Evolutionary conservation across 164 flowering plant genomes (phyloP), one percentile per base, ranked within the genome.

Genomic region (Vitis rotundifolia): DNA sequence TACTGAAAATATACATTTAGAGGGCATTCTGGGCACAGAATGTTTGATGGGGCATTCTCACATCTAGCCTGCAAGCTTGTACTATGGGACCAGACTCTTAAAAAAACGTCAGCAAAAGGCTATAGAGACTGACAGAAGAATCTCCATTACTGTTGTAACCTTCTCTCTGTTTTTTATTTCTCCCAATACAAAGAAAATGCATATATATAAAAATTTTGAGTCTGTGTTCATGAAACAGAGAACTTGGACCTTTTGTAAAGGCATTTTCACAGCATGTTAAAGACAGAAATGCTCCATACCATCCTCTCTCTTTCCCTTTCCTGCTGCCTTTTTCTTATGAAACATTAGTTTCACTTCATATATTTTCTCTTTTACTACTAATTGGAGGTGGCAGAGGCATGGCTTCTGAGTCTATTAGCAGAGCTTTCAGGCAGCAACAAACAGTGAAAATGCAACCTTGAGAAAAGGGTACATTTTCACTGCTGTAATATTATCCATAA

Each of bases 141-240:
- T 86, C 88, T 84, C 81, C 87, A 87, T 89, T 81, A 78, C 86
- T 84, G 80, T 70, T 81, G 80, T 74, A 75, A 82, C 77, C 74
- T 74, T 69, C 68, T 68, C 71, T 48, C 62, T 58, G 72, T 13
- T 5, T 59, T 59, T 74, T 76, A 11, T 29, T 18, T 37, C 44
- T 5, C 44, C 44, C 44, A 37, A 37, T 37, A 37, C 3, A 37
- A 37, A 37, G 7, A 37, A 37, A 3, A 37, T 37, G 7, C 7
- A 37, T 37, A 37, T 37, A 37, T 37, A 37, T 37, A 37, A 3
- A 37, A 3, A 37, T 37, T 83, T 77, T 75, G 75, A 80, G 75
- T 77, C 82, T 79, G 84, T 73, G 84, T 73, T 77, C 61, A 61
- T 73, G 79, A 78, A 85, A 77, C 89, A 81, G 73, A 81, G 87